Evolutionary conservation across 139 green algal species (phyloP).

Genomic region (Dunaliella sp.): DNA sequence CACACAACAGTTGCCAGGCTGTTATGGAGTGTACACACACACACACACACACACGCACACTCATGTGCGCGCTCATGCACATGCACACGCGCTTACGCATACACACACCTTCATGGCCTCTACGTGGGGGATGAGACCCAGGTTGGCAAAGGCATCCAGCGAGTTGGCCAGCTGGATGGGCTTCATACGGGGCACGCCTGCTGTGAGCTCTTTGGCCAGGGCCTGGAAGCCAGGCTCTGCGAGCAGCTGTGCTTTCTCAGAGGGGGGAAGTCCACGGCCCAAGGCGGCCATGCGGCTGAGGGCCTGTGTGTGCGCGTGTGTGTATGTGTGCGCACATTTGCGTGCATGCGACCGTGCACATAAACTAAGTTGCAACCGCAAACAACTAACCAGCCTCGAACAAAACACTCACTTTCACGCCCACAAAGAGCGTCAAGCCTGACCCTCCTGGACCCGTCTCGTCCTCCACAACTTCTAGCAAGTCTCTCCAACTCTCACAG

Average conservation of each 20-base stretch:
- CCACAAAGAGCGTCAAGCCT: not conserved
- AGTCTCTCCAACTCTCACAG: not conserved
- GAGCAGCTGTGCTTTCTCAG: not conserved
- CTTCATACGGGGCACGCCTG: slow-evolving; percentile 18
- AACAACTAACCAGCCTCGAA: not conserved
- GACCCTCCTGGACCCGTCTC: not conserved
- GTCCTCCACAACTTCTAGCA: not conserved
- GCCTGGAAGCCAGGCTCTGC: not conserved
- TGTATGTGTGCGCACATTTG: slow-evolving; percentile 1
- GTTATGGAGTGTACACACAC: too few relatives aligned
- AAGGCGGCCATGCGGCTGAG: not conserved
- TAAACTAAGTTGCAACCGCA: not conserved
- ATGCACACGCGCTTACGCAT: not conserved
- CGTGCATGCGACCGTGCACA: not conserved
- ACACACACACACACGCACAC: not conserved
- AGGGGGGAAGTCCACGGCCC: not conserved
- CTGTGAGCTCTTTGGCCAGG: not conserved
- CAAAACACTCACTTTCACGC: not conserved
- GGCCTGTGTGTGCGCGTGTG: slow-evolving; percentile 7
- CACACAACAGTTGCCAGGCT: too few relatives aligned
- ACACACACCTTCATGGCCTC: not conserved
- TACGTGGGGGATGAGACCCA: not conserved
- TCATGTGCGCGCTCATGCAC: not conserved
- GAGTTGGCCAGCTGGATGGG: slow-evolving; percentile 28
- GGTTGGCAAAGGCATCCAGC: not conserved